Conservation (phyloP, 179 eudicot genomes). For the Spinacia oleracea region DNA sequence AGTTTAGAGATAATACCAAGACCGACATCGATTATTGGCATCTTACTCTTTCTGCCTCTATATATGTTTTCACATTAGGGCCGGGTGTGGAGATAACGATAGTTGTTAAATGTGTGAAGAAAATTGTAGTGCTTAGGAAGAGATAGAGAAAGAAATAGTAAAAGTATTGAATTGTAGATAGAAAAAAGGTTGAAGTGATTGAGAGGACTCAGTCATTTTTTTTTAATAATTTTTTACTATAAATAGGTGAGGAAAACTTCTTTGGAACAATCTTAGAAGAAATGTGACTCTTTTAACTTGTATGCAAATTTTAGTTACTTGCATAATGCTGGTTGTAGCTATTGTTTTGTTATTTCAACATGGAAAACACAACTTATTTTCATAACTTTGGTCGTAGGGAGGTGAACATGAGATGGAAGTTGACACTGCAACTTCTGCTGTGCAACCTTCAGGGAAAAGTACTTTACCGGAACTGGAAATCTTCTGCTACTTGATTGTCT, state of each 20-base stretch:
- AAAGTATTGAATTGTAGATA: too few species aligned
- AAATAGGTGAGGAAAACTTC: too few species aligned
- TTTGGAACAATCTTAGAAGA: neutral
- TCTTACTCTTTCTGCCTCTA: neutral
- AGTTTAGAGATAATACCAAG: neutral
- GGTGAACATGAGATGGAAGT: conserved; percentile 89
- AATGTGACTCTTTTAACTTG: neutral
- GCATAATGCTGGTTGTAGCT: neutral
- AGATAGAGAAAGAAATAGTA: too few species aligned
- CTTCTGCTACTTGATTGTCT: conserved; percentile 80
- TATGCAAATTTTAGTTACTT: neutral
- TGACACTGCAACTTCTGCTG: conserved; percentile 76
- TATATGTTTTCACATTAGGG: neutral
- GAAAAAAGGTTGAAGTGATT: too few species aligned
- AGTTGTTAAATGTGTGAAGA: too few species aligned
- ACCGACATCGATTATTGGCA: neutral
- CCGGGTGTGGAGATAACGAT: neutral
- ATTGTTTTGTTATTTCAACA: neutral
- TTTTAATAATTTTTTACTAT: too few species aligned
- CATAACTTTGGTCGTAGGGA: conserved; percentile 41
- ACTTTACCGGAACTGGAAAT: conserved; percentile 83
- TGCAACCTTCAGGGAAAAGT: conserved; percentile 66
- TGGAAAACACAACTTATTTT: neutral
- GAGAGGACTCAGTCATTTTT: too few species aligned
- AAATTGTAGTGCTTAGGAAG: too few species aligned